Evolutionary conservation across 306 rosid species (phyloP), one percentile per base, ranked within the genome.

Genomic region (Pterocarpus macrocarpus): DNA sequence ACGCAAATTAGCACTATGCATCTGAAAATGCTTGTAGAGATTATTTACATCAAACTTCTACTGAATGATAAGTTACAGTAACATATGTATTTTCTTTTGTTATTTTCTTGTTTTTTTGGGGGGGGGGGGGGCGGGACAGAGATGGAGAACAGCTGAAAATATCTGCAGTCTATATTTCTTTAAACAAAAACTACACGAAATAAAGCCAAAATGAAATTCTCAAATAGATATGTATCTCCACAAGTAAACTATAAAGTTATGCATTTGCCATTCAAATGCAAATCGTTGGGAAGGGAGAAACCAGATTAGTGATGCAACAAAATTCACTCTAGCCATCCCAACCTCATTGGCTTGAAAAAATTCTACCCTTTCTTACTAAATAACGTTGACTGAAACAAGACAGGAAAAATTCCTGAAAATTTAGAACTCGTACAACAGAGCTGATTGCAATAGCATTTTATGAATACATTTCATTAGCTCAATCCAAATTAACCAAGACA

Each of bases 11-110:
- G 59, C n/a, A 30, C 55, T 58, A 61, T 49, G 16, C 59, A 33
- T 41, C 70, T 56, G 53, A 75, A 66, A 74, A 56, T 64, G 53
- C 36, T 12, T 33, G 66, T 39, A n/a, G 55, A 77, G 65, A 35
- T 36, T 13, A 43, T 53, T 43, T 68, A 68, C 47, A 44, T 5
- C 58, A 67, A 28, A 22, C 28, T 68, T 56, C 15, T 22, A 68
- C 41, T 30, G 41, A 38, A 38, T 38, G 41, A 38, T 38, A 38
- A 38, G 41, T 38, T 38, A 38, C 5, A 38, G 49, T 67, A 78
- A 78, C 36, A 66, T 38, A 30, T 39, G 62, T 8, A 38, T 38
- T 22, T 22, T 22, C 1, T 22, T 22, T 22, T 22, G 28, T 22
- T 22, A 0, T 22, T 0, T 22, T 22, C 1, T 22, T 22, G 28